Base-by-base conservation (phyloP, 345 rosid genomes). In the Euphorbia peplus region DNA sequence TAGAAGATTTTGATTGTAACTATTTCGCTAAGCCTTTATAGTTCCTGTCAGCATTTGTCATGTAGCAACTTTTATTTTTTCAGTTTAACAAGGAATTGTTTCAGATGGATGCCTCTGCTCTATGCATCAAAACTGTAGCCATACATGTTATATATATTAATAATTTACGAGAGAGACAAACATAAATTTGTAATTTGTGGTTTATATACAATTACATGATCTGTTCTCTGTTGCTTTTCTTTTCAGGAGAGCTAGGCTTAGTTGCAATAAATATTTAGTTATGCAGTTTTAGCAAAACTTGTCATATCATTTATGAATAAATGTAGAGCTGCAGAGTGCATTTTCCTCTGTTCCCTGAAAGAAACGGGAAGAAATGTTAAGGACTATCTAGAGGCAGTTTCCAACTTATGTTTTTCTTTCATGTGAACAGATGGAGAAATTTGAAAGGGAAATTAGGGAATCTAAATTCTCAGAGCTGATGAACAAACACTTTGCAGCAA, bases 401-500 rank as follows among this genome's bases (percentile, higher is more conserved):
- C 26, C 32, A 62, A 44, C 61, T 66, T 46, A 62, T 64, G 21
- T 46, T 42, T 2, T 57, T 74, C 67, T 64, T 55, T 55, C 28
- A 71, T 67, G 54, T 60, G 25, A 21, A 60, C 92, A 92, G 99
- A 89, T 92, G 90, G 97, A 95, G 85, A 95, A 89, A 81, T 80
- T 80, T 7, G 97, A 95, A 83, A 80, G 83, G 52, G 98, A 95
- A 63, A 81, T 87, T 52, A 85, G 97, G 80, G 99, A 92, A 81
- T 86, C 97, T 24, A 95, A 85, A 78, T 90, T 95, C 71, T 73
- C 95, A 39, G 98, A 95, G 80, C 88, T 92, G 64, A 92, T 92
- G 98, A 92, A 92, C 84, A 95, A 95, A 82, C 99, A 95, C 76
- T 90, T 95, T 76, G 98, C 99, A 70, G 99, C 99, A 67, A 89